Base-by-base conservation (phyloP, 108 stramenopile genomes). In the Asterionellopsis glacialis region DNA sequence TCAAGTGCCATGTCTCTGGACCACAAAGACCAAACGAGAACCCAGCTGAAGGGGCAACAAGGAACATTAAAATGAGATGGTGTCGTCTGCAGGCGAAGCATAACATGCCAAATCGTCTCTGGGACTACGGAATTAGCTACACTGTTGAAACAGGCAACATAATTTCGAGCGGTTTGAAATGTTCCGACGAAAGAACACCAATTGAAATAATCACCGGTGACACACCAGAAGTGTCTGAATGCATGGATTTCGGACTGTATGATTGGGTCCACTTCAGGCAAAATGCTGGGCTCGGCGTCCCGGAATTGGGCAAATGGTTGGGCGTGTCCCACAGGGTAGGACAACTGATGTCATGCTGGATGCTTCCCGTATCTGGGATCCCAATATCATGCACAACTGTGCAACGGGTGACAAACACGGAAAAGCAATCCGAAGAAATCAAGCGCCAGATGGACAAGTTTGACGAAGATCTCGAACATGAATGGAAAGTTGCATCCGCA, bases 151-250 rank as follows among this genome's bases (percentile, higher is more conserved):
- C 27, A 10, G 28, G 28, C 16, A 53, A 61, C 27, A 4, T 48
- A 5, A 48, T 9, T 5, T 2, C 5, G 47, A 48, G 9, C 47
- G 5, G 19, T 5, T 48, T 21, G 9, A 2, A 9, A 16, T 9
- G 9, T 9, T 7, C 6, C 57, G 11, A 59, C 7, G 39, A 21
- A 0, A 14, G 57, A 10, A 57, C 72, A 9, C 65, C 59, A 33
- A 64, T 49, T 15, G 69, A 75, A 42, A 24, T 49, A 39, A 25
- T 75, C 9, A 75, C 69, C 1, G 74, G 64, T 26, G 58, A 65
- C 1, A 70, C 74, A 4, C 64, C 64, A 19, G 69, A 74, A 25
- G 69, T 74, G 15, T 60, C 68, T 1, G 68, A 74, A 41, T 64
- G n/a, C 14, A 11, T 52, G 24, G 68, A 75, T n/a, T 75, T 70